Evolutionary conservation across 106 monocot species (phyloP), one percentile per base, ranked within the genome.

Genomic region (Ottelia alismoides): DNA sequence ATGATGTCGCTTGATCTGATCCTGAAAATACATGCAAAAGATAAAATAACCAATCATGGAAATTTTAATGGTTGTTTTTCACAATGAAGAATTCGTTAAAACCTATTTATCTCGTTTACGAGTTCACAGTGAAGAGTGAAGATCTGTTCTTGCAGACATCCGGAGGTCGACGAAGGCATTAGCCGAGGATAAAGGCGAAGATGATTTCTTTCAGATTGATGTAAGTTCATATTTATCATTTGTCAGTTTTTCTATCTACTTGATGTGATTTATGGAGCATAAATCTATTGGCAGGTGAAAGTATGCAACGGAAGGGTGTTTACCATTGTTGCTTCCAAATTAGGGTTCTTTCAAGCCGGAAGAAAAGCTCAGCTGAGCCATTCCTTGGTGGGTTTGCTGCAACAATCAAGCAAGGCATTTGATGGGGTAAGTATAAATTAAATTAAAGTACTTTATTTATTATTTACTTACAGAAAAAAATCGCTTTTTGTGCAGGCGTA

Each of bases 401-500:
- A 73, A 63, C 87, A 84, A 62, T 74, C 83, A 20, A 93, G 93
- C 65, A 87, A 75, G 23, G 83, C 77, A 9, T 93, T 93, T 60
- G 52, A 76, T 27, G 87, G 78, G 70, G 93, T 93, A 28, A 66
- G 83, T 78, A n/a, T n/a, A n/a, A n/a, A n/a, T n/a, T n/a, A n/a
- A n/a, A n/a, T n/a, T n/a, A n/a, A n/a, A n/a, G n/a, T n/a, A n/a
- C n/a, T n/a, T n/a, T n/a, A n/a, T n/a, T n/a, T n/a, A n/a, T n/a
- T n/a, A n/a, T n/a, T n/a, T n/a, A n/a, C n/a, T n/a, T n/a, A n/a
- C n/a, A n/a, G n/a, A n/a, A n/a, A n/a, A n/a, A n/a, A n/a, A n/a
- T n/a, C n/a, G n/a, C n/a, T n/a, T n/a, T n/a, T n/a, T 11, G 27
- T 75, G 59, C 83, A 93, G 93, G 93, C 93, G 18, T 93, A 93